Evolutionary conservation across 345 rosid genomes (phyloP).

Genomic region (Gossypium turneri): DNA sequence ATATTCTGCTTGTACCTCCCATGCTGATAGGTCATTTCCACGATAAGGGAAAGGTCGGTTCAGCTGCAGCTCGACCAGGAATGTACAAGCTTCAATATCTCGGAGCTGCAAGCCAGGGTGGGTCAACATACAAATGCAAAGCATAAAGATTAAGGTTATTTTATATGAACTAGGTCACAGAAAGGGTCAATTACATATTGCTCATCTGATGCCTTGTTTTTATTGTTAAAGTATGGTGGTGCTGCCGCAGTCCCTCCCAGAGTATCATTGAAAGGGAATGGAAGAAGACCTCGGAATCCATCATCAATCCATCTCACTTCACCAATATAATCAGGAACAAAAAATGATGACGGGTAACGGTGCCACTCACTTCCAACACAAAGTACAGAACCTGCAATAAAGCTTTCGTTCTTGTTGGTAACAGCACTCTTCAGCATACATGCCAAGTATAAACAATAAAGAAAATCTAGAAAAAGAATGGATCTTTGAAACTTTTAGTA

Average conservation of each 20-base stretch:
- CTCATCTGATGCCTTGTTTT: constrained; percentile 76
- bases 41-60: constrained; percentile 61
- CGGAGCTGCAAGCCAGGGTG: constrained; percentile 43
- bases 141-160: not conserved
- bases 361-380: constrained; percentile 99
- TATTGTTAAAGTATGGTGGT: constrained; percentile 79
- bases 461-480: not conserved
- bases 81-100: constrained; percentile 66
- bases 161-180: not conserved
- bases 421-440: not conserved
- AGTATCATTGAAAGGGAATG: constrained; percentile 76
- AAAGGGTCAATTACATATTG: constrained; percentile 58
- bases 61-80: constrained; percentile 87
- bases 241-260: constrained; percentile 92
- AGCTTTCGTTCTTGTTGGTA: not conserved
- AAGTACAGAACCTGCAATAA: constrained; percentile 64
- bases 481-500: not conserved
- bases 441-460: not conserved
- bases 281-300: constrained; percentile 93
- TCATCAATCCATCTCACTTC: constrained; percentile 92
- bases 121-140: not conserved
- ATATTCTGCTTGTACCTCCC: constrained; percentile 65
- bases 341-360: constrained; percentile 91
- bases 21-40: constrained; percentile 77
- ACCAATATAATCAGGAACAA: constrained; percentile 62